Percentiles rank a stretch among this genome's conserved stretches.
Evolutionary conservation across 768 basidiomycete genomes (phyloP).

Genomic region (Russula vinacea): DNA sequence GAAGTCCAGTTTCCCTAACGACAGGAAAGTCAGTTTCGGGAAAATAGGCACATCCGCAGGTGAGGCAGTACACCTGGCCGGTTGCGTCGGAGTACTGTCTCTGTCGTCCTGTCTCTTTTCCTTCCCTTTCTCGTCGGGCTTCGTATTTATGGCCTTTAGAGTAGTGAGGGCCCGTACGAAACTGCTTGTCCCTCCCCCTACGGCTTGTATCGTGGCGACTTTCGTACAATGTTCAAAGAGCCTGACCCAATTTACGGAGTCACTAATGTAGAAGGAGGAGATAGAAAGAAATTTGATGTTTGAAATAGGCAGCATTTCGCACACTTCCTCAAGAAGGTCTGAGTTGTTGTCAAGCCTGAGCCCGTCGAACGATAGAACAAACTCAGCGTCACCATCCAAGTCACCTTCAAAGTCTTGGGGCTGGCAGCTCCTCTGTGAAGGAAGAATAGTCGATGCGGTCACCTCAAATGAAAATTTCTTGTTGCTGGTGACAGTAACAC

Average conservation of each 20-base stretch:
- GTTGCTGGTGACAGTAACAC: background rate
- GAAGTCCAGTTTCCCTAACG: constrained; percentile 9
- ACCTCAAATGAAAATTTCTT: background rate
- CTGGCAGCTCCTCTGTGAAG: background rate
- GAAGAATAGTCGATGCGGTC: background rate
- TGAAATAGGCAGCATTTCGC: constrained; percentile 3
- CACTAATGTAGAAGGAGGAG: background rate
- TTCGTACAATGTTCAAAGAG: constrained; percentile 11
- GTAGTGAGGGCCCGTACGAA: constrained; percentile 9
- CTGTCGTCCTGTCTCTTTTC: background rate
- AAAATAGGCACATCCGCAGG: background rate
- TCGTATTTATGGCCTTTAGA: background rate
- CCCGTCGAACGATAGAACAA: constrained; percentile 1
- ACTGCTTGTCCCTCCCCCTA: background rate
- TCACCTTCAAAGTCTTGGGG: background rate
- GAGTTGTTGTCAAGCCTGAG: no score
- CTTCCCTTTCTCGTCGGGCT: background rate
- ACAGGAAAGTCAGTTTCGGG: constrained; percentile 14
- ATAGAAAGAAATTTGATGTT: constrained; percentile 15
- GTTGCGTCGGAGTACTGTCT: background rate
- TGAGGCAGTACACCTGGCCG: background rate
- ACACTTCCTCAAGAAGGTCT: background rate
- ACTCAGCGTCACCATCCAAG: background rate
- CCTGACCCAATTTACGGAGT: background rate
- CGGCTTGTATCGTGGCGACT: background rate